Evolutionary conservation across 345 rosid species (phyloP).

Genomic region (Gynandropsis gynandra): DNA sequence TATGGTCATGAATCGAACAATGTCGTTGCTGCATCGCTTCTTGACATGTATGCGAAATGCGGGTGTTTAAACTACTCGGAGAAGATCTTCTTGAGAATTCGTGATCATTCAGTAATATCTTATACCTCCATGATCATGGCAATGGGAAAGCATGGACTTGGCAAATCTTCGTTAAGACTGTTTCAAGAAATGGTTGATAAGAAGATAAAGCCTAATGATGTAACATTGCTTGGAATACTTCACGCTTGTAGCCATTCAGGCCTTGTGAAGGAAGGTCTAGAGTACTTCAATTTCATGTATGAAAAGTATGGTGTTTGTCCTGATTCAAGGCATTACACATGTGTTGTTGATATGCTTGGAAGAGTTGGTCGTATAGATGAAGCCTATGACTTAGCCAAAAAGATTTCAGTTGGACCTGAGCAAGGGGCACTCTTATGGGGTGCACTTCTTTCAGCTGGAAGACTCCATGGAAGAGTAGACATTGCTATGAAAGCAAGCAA

Average conservation of each 20-base stretch:
- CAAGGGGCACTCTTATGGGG: constrained; percentile 73
- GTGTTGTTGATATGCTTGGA: constrained; percentile 77
- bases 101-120: constrained; percentile 46
- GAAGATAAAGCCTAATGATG: constrained; percentile 57
- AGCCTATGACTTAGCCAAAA: constrained; percentile 54
- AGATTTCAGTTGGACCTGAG: constrained; percentile 28
- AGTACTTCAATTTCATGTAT: constrained; percentile 43
- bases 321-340: constrained; percentile 56
- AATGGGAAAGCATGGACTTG: constrained; percentile 30
- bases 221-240: constrained; percentile 60
- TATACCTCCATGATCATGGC: constrained; percentile 71
- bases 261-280: constrained; percentile 53
- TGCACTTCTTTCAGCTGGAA: constrained; percentile 61
- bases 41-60: constrained; percentile 84
- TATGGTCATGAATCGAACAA: constrained; percentile 35
- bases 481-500: constrained; percentile 59
- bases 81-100: constrained; percentile 44
- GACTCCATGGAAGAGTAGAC: constrained; percentile 66
- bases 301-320: constrained; percentile 44
- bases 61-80: constrained; percentile 51
- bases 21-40: constrained; percentile 56
- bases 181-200: constrained; percentile 41
- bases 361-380: constrained; percentile 67
- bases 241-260: constrained; percentile 88
- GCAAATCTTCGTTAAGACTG: constrained; percentile 17